phyloP scores from a whole-genome alignment of 345 rosid genomes.

The Psidium friedrichsthalianum region DNA sequence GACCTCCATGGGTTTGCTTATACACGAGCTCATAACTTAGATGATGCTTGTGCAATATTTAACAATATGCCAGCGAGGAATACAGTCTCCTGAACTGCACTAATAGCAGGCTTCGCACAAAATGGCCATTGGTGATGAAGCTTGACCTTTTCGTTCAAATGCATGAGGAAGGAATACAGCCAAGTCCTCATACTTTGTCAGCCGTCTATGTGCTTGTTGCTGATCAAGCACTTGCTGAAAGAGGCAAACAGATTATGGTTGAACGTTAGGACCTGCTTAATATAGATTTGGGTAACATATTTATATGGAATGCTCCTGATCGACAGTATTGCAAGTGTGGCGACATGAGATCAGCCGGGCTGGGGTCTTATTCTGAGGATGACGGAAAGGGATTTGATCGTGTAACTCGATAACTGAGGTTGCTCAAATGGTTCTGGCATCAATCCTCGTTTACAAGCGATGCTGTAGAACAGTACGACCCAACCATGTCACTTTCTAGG shows the following conservation, averaged over 20 bases:
- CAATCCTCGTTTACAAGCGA: constrained; percentile 14
- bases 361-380: constrained; percentile 16
- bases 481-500: constrained; percentile 34
- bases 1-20: constrained; percentile 34
- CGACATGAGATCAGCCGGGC: constrained; percentile 26
- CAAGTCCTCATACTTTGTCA: constrained; percentile 29
- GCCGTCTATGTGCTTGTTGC: constrained; percentile 34
- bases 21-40: constrained; percentile 17
- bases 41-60: constrained; percentile 25
- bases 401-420: constrained; percentile 44
- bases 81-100: constrained; percentile 27
- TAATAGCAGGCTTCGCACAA: constrained; percentile 28
- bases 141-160: constrained; percentile 18
- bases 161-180: constrained; percentile 22
- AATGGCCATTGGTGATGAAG: constrained; percentile 20
- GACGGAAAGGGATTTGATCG: constrained; percentile 22
- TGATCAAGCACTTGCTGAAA: constrained; percentile 22
- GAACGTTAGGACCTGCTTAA: constrained; percentile 8
- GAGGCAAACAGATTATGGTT: constrained; percentile 34
- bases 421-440: constrained; percentile 30
- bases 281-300: constrained; percentile 9
- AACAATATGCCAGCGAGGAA: constrained; percentile 22
- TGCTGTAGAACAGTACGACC: constrained; percentile 18
- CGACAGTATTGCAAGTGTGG: constrained; percentile 41
- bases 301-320: constrained; percentile 23